Evolutionary conservation across 208 protist genomes (phyloP).

Genomic region (Crithidia sp.): DNA sequence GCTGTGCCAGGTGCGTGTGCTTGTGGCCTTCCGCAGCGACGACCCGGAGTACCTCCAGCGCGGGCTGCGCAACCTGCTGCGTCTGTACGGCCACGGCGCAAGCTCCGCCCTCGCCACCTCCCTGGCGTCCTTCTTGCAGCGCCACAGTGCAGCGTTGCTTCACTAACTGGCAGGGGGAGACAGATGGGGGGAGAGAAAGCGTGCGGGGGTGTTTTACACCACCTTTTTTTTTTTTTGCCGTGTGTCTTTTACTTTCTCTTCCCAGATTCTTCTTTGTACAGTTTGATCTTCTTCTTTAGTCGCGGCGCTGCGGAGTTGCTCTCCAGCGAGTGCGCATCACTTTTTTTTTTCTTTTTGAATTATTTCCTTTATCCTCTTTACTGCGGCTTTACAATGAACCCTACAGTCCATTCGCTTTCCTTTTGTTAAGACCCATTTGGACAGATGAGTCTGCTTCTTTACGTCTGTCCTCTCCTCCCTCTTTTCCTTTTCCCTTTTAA

Average conservation of each 20-base stretch:
- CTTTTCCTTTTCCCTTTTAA: too few species aligned
- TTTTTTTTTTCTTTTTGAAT: too few species aligned
- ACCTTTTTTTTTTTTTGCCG: background rate
- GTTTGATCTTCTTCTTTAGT: too few species aligned
- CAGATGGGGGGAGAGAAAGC: background rate
- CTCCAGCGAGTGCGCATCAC: too few species aligned
- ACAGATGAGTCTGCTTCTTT: too few species aligned
- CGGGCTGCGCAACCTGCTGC: slow-evolving; percentile 11
- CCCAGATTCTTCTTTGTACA: slow-evolving; percentile 8
- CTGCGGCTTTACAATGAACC: too few species aligned
- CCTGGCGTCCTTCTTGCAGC: background rate
- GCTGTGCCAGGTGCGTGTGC: slow-evolving; percentile 25
- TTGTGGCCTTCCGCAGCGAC: slow-evolving; percentile 25
- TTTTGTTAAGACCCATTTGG: too few species aligned
- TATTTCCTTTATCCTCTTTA: too few species aligned
- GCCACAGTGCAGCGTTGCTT: background rate
- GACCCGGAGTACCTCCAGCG: slow-evolving; percentile 7
- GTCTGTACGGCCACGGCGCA: background rate
- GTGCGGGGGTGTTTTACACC: background rate
- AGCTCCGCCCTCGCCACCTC: background rate
- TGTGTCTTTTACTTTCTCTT: slow-evolving; percentile 10
- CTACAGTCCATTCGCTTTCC: too few species aligned
- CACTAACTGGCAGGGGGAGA: too few species aligned
- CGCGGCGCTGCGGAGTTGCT: too few species aligned
- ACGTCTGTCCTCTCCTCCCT: too few species aligned